phyloP scores from a whole-genome alignment of 1,284 basidiomycete genomes.

The Rhodotorula sp. region DNA sequence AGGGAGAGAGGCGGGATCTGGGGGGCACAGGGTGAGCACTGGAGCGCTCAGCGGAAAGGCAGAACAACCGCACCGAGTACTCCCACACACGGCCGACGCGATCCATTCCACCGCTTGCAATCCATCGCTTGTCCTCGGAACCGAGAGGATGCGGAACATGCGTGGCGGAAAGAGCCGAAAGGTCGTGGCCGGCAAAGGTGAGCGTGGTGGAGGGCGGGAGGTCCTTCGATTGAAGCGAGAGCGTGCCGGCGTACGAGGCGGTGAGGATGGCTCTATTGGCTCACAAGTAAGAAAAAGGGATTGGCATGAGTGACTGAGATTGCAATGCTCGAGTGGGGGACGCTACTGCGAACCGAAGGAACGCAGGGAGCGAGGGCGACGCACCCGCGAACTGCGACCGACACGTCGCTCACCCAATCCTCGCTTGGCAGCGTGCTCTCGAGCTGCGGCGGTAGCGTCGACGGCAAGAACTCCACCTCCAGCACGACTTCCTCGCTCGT shows the following conservation, averaged over 20 bases:
- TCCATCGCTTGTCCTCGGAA: conserved; percentile 53
- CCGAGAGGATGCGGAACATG: conserved; percentile 57
- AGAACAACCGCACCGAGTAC: conserved; percentile 28
- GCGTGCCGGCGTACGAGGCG: conserved; percentile 49
- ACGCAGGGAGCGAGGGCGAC: conserved; percentile 45
- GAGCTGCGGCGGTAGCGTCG: conserved; percentile 82
- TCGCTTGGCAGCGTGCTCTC: conserved; percentile 80
- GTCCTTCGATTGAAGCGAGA: conserved; percentile 45
- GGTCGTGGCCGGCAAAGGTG: conserved; percentile 60
- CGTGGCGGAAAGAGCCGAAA: conserved; percentile 71
- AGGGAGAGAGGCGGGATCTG: conserved; percentile 58
- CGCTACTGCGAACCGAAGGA: conserved; percentile 8
- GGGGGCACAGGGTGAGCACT: conserved; percentile 54
- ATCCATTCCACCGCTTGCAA: conserved; percentile 81
- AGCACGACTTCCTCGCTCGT: conserved; percentile 67
- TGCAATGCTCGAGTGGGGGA: conserved; percentile 1
- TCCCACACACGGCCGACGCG: conserved; percentile 58
- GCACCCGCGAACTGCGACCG: conserved; percentile 68
- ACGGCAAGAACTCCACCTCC: conserved; percentile 92
- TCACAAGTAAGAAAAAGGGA: conserved; percentile 1
- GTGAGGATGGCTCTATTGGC: conserved; percentile 48
- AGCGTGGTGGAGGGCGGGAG: conserved; percentile 41
- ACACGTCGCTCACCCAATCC: conserved; percentile 89
- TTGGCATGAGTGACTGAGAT: conserved; percentile 4
- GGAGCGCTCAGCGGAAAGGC: too few relatives aligned